Percentiles rank a stretch among this genome's conserved stretches.
These are phyloP conservation scores for Solanum pimpinellifolium DNA, from an alignment of 257 asterid species.

Conservation along the genomic window DNA sequence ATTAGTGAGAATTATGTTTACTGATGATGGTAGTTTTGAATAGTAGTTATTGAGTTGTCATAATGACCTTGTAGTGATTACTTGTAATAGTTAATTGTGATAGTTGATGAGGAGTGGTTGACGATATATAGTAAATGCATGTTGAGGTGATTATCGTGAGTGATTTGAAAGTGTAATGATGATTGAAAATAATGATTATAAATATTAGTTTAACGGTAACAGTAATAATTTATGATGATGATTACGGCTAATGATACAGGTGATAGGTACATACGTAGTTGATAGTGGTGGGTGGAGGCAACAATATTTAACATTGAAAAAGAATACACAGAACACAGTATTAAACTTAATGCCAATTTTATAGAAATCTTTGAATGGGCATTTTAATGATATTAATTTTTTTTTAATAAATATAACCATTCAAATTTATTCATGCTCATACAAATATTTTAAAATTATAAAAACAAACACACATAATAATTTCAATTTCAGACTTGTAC, in stretches of 20 bases:
- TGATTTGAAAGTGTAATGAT: not conserved
- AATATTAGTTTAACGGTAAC: too few relatives aligned
- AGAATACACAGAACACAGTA: not conserved
- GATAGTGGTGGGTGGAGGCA: not conserved
- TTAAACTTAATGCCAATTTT: too few relatives aligned
- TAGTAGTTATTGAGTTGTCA: not conserved
- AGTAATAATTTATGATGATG: not conserved
- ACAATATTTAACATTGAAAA: too few relatives aligned
- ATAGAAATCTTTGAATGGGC: too few relatives aligned
- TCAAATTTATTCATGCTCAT: accelerated
- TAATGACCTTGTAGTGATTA: too few relatives aligned
- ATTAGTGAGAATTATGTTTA: too few relatives aligned
- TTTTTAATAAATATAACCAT: too few relatives aligned
- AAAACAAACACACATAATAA: too few relatives aligned
- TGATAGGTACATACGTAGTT: not conserved
- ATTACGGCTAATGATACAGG: not conserved
- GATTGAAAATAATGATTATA: not conserved
- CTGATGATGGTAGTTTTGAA: not conserved
- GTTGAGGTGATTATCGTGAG: too few relatives aligned
- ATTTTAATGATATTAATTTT: too few relatives aligned
- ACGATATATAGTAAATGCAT: not conserved
- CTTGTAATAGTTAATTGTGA: not conserved
- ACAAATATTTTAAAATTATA: too few relatives aligned
- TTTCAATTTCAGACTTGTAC: too few relatives aligned
- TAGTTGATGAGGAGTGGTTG: not conserved